Percentiles rank a stretch among this genome's conserved stretches.
Evolutionary conservation across 768 basidiomycete genomes (phyloP).

Genomic region (Baorangia bicolor): DNA sequence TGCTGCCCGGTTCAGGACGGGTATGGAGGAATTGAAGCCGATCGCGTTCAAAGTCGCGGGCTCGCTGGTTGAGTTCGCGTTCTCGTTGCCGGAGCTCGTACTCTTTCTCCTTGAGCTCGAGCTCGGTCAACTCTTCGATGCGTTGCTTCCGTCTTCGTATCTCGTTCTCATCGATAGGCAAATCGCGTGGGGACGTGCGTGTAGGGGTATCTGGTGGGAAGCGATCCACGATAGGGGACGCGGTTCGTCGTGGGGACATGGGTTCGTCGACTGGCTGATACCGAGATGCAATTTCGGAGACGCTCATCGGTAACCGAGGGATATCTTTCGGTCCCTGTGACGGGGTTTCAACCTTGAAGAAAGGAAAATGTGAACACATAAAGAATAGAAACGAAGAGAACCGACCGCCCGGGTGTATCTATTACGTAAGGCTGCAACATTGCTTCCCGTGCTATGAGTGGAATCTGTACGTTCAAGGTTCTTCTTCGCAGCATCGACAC

Average conservation of each 20-base stretch:
- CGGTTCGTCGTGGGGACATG: constrained; percentile 40
- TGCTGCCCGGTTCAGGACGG: constrained; percentile 27
- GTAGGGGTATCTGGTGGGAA: constrained; percentile 27
- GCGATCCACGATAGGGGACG: constrained; percentile 35
- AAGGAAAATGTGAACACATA: constrained; percentile 4
- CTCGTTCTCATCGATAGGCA: constrained; percentile 22
- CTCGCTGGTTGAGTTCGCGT: constrained; percentile 50
- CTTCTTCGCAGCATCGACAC: constrained; percentile 33
- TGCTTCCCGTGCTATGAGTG: constrained; percentile 50
- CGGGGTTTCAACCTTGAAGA: constrained; percentile 44
- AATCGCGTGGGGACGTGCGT: constrained; percentile 18
- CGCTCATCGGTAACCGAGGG: constrained; percentile 62
- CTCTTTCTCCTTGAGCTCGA: constrained; percentile 57
- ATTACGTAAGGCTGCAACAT: constrained; percentile 69
- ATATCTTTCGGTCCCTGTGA: constrained; percentile 61
- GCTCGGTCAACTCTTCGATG: constrained; percentile 49
- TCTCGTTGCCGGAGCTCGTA: constrained; percentile 51
- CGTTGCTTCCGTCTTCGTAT: constrained; percentile 38
- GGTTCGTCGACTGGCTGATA: constrained; percentile 51
- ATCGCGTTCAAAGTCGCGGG: constrained; percentile 59
- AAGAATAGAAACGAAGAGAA: constrained; percentile 10
- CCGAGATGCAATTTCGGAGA: constrained; percentile 60
- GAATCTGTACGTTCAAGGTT: constrained; percentile 52
- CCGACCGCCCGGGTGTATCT: constrained; percentile 59
- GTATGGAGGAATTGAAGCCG: constrained; percentile 41